phyloP scores from a whole-genome alignment of 2,329 filamentous ascomycete species.

The Cladophialophora bantiana region DNA sequence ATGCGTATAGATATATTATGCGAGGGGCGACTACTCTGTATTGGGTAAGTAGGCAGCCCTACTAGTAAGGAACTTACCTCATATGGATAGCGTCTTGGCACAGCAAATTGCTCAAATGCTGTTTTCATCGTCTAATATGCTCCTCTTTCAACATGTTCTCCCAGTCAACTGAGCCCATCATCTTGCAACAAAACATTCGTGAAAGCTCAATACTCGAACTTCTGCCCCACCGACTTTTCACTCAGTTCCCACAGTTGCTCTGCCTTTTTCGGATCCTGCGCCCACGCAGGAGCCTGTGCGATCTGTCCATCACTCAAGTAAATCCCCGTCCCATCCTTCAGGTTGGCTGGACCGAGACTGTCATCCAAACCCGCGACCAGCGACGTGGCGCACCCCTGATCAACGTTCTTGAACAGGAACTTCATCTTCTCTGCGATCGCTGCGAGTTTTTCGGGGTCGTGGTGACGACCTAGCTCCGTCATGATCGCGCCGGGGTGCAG shows the following conservation, averaged over 20 bases:
- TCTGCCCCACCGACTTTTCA: constrained; percentile 21
- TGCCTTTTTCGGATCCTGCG: constrained; percentile 6
- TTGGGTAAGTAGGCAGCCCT: too few relatives aligned
- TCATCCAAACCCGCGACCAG: constrained; percentile 14
- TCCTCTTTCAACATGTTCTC: too few relatives aligned
- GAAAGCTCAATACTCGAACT: constrained; percentile 17
- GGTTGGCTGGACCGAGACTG: constrained; percentile 3
- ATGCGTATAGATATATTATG: background rate
- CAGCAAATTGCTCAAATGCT: background rate
- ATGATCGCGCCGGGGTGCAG: constrained; percentile 49
- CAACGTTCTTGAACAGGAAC: background rate
- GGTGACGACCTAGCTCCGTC: constrained; percentile 28
- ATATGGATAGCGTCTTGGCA: background rate
- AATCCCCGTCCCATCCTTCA: constrained; percentile 7
- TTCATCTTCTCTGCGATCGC: constrained; percentile 1
- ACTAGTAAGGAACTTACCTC: background rate
- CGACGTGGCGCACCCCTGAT: constrained; percentile 12
- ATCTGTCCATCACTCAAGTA: constrained; percentile 10
- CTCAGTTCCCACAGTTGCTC: constrained; percentile 19
- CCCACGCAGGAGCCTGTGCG: constrained; percentile 3
- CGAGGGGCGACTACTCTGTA: too few relatives aligned
- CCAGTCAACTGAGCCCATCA: too few relatives aligned
- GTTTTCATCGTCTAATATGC: too few relatives aligned
- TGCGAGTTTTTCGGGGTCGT: constrained; percentile 40
- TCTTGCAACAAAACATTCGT: too few relatives aligned